Evolutionary conservation across 768 basidiomycete species (phyloP).

Genomic region (Agrocybe pediades): DNA sequence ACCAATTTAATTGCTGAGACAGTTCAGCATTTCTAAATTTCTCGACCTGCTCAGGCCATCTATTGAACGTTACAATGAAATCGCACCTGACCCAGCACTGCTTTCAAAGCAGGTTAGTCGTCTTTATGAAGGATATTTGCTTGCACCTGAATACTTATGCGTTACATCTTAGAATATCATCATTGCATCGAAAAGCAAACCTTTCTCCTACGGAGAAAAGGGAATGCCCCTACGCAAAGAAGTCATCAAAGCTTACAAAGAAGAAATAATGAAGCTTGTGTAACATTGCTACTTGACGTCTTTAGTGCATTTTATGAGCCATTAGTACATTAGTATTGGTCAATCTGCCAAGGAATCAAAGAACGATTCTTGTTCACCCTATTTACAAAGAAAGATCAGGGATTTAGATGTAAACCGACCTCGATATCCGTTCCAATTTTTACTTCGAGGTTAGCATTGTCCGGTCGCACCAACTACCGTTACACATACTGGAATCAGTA

Average conservation of each 20-base stretch:
- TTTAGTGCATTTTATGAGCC: too few relatives aligned
- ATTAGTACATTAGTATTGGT: too few relatives aligned
- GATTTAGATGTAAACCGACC: too few relatives aligned
- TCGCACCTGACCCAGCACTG: background rate
- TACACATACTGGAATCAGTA: too few relatives aligned
- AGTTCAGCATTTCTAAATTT: background rate
- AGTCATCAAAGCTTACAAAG: background rate
- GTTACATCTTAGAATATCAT: background rate
- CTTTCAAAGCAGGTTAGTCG: background rate
- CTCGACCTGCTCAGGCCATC: conserved; percentile 1
- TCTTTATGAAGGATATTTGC: background rate
- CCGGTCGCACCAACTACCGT: too few relatives aligned
- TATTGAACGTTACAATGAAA: background rate
- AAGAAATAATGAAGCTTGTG: background rate
- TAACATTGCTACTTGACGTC: too few relatives aligned
- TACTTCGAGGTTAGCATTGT: too few relatives aligned
- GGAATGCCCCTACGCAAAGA: conserved; percentile 7
- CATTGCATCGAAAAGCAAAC: background rate
- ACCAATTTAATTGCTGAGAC: background rate
- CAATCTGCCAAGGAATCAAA: too few relatives aligned
- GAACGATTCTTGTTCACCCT: too few relatives aligned
- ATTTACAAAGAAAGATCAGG: too few relatives aligned
- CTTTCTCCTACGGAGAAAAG: conserved; percentile 6
- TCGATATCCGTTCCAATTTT: too few relatives aligned
- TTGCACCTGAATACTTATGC: background rate